Evolutionary conservation across 2,329 filamentous ascomycete species (phyloP).

Genomic region (Pestalotiopsis fici): DNA sequence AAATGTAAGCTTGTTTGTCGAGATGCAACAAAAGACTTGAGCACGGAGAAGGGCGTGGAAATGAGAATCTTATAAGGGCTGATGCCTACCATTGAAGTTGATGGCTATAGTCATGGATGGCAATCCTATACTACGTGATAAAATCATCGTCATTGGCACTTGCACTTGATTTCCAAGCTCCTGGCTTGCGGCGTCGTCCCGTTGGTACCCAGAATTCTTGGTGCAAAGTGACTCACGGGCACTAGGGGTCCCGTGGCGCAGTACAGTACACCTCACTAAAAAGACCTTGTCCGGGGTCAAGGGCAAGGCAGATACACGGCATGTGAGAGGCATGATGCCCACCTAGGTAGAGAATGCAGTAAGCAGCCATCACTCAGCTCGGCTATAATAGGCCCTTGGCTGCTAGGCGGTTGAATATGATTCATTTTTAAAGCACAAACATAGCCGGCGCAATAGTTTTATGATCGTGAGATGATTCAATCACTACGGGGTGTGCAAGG

Average conservation of each 20-base stretch:
- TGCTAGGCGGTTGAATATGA: not conserved
- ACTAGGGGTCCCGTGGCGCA: not conserved
- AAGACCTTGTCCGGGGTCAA: not conserved
- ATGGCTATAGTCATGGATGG: not conserved
- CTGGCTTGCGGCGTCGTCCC: not conserved
- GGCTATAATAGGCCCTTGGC: not conserved
- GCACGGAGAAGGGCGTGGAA: not conserved
- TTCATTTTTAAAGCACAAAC: not conserved
- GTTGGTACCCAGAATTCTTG: not conserved
- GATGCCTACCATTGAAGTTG: not conserved
- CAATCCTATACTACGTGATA: not conserved
- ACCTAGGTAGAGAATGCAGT: constrained; percentile 9
- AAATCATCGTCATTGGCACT: not conserved
- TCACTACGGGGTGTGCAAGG: not conserved
- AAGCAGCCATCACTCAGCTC: not conserved
- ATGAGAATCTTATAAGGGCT: not conserved
- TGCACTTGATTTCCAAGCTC: not conserved
- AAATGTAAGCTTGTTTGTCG: not conserved
- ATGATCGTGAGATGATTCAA: not conserved
- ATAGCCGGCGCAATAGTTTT: not conserved
- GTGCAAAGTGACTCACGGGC: not conserved
- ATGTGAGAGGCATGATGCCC: not conserved
- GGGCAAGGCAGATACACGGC: not conserved
- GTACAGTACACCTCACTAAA: not conserved
- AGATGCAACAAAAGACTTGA: not conserved